phyloP scores from a whole-genome alignment of 306 rosid species.

The Aeschynomene evenia region DNA sequence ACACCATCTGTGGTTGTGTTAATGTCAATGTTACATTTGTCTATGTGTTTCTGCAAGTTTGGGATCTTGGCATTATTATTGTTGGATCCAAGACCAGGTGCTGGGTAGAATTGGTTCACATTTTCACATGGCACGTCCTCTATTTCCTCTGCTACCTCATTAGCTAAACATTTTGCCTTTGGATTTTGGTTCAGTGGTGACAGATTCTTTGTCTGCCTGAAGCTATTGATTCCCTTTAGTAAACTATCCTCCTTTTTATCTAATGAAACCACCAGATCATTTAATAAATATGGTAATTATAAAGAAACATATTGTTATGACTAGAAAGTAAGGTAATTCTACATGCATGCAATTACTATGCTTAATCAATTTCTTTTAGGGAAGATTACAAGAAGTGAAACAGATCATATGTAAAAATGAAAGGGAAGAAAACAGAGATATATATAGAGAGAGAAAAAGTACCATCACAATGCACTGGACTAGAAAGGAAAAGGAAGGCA shows the following conservation, averaged over 20 bases:
- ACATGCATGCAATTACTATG: neutral
- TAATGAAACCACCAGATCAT: conserved; percentile 37
- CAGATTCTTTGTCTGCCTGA: conserved; percentile 43
- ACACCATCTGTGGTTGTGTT: conserved; percentile 53
- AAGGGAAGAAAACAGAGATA: neutral
- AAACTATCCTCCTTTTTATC: conserved; percentile 63
- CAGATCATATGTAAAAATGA: neutral
- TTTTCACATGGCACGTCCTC: conserved; percentile 57
- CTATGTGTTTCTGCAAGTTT: conserved; percentile 39
- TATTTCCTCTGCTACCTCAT: conserved; percentile 58
- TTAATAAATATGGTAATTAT: no score
- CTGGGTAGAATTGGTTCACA: conserved; percentile 36
- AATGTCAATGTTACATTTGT: conserved; percentile 51
- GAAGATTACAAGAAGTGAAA: neutral
- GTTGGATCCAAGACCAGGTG: conserved; percentile 21
- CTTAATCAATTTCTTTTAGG: neutral
- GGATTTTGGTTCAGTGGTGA: conserved; percentile 37
- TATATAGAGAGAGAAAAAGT: neutral
- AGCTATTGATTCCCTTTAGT: conserved; percentile 73
- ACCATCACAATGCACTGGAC: conserved; percentile 30
- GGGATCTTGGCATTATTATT: conserved; percentile 35
- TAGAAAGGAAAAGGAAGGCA: conserved; percentile 30
- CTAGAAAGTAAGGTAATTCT: no score
- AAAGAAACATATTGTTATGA: no score
- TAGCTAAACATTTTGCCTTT: conserved; percentile 71